Evolutionary conservation across 2,329 filamentous ascomycete species (phyloP).

Genomic region (Aspergillus sp.): DNA sequence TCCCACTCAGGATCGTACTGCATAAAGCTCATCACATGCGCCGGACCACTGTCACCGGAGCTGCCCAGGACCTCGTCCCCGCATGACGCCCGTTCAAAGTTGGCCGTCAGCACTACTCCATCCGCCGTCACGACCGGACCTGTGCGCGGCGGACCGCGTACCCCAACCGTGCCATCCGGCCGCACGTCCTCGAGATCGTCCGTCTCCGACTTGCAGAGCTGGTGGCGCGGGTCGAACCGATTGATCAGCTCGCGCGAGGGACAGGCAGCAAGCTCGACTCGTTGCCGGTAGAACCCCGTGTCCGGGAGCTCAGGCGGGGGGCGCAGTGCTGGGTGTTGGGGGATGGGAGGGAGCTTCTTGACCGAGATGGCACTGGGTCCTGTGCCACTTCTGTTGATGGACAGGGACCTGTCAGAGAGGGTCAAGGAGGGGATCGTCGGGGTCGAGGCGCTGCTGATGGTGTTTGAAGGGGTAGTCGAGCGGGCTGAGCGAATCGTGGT

Average conservation of each 20-base stretch:
- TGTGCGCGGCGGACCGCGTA: not conserved
- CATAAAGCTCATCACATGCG: conserved; percentile 27
- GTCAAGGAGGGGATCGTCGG: not conserved
- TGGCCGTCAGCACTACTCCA: conserved; percentile 26
- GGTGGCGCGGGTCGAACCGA: conserved; percentile 8
- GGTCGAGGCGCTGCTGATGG: not conserved
- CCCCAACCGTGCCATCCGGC: not conserved
- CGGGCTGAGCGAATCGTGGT: not conserved
- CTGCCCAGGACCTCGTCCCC: not conserved
- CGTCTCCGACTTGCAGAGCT: conserved; percentile 9
- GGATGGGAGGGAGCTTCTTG: not conserved
- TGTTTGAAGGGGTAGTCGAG: not conserved
- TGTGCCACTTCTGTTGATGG: not conserved
- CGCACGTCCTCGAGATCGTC: not conserved
- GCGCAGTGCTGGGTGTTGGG: not conserved
- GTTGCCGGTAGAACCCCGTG: conserved; percentile 24
- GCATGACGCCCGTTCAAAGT: conserved; percentile 15
- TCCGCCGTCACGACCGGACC: conserved; percentile 22
- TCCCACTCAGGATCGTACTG: conserved; percentile 14
- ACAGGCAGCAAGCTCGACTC: conserved; percentile 23
- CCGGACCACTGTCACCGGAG: not conserved
- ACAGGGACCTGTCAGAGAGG: not conserved
- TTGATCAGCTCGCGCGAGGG: conserved; percentile 30
- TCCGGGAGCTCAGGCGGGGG: conserved; percentile 25
- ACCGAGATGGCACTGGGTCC: not conserved